These are phyloP conservation scores for Kluyveromyces marxianus DNA, from an alignment of 1,139 yeast species.

Conservation along the genomic window DNA sequence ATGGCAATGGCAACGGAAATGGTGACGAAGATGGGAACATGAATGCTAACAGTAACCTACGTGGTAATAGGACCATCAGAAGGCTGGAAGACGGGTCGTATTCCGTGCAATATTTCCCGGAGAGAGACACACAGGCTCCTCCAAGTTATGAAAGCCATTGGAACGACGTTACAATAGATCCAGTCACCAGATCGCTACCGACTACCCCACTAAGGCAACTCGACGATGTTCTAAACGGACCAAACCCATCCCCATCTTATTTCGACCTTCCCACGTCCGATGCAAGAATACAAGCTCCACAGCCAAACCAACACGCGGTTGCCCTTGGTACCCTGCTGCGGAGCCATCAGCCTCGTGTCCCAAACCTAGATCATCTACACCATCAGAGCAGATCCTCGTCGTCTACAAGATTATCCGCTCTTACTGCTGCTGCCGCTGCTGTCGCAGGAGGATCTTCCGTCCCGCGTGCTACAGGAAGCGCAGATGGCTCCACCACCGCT, in stretches of 20 bases:
- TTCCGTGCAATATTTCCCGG: constrained; percentile 10
- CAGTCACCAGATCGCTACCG: background rate
- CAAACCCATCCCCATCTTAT: background rate
- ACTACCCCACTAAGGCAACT: background rate
- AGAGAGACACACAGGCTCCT: constrained; percentile 11
- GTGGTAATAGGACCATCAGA: background rate
- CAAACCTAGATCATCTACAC: background rate
- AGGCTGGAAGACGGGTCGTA: constrained; percentile 7
- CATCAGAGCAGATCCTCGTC: background rate
- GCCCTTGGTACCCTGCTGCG: background rate
- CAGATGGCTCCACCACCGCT: background rate
- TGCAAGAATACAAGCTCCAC: background rate
- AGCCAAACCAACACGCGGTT: background rate
- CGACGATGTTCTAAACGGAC: background rate
- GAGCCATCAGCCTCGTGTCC: background rate
- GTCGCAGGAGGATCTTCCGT: background rate
- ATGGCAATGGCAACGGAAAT: background rate
- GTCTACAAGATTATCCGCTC: background rate
- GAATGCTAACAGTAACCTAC: background rate
- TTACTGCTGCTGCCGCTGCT: background rate
- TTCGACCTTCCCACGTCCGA: background rate
- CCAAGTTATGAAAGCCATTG: constrained; percentile 11
- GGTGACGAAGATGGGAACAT: background rate
- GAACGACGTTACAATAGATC: background rate
- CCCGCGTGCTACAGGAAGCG: background rate